These are phyloP conservation scores for Tylopilus intermedius DNA, from an alignment of 768 basidiomycete genomes.

Conservation along the genomic window DNA sequence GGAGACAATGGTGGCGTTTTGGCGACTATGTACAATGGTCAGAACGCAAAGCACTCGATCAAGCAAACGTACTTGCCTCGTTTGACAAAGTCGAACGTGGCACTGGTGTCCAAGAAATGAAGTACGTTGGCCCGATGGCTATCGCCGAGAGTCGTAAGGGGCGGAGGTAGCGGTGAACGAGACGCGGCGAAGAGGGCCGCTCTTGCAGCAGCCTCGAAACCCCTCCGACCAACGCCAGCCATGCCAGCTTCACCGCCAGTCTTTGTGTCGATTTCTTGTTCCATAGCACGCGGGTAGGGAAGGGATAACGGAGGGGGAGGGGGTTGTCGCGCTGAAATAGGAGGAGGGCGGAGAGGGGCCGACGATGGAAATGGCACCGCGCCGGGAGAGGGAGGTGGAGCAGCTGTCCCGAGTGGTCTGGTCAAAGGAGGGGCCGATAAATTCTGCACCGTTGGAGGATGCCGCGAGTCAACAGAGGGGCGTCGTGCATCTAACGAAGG, in stretches of 20 bases:
- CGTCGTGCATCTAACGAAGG: conserved; percentile 11
- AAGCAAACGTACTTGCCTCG: conserved; percentile 25
- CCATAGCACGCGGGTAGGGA: not conserved
- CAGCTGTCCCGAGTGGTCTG: conserved; percentile 6
- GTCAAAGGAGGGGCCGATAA: not conserved
- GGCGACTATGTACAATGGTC: conserved; percentile 20
- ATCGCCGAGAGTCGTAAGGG: conserved; percentile 3
- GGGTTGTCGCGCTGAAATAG: conserved; percentile 16
- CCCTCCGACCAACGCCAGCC: conserved; percentile 87
- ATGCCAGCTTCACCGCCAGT: conserved; percentile 75
- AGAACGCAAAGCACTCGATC: conserved; percentile 1
- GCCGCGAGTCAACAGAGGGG: conserved; percentile 15
- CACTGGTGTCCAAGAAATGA: conserved; percentile 44
- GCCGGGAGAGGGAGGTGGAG: conserved; percentile 10
- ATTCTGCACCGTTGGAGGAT: conserved; percentile 2
- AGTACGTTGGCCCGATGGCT: conserved; percentile 34
- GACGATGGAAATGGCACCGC: conserved; percentile 17
- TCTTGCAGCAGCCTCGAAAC: conserved; percentile 70
- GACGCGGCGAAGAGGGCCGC: conserved; percentile 46
- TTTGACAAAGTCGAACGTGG: conserved; percentile 26
- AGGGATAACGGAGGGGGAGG: conserved; percentile 18
- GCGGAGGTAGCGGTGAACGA: conserved; percentile 5
- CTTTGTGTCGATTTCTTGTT: conserved; percentile 58
- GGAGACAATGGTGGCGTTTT: conserved; percentile 33
- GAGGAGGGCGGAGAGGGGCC: not conserved